Evolutionary conservation across 352 stramenopile genomes (phyloP), one percentile per base, ranked within the genome.

Genomic region (Globisporangium ultimum): DNA sequence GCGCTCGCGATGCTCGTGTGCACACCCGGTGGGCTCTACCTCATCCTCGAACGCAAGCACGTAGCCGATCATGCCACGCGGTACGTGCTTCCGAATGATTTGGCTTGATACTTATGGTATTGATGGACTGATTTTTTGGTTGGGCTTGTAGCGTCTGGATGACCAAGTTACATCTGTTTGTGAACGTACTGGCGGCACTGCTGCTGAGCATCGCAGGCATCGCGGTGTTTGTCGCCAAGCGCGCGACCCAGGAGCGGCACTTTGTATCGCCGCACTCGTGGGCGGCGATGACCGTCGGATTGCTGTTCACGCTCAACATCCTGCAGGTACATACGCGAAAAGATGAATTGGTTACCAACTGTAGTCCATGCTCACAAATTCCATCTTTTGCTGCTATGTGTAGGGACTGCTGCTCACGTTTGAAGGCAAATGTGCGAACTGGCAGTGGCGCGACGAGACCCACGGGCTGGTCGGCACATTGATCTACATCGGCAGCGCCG

Each of bases 361-460:
- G n/a, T 32, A 32, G 24, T 32, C 24, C 24, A 32, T 32, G 24
- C 24, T 32, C 24, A 32, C 5, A 5, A 32, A 2, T 32, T 32
- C 24, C 24, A 32, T 32, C n/a, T 2, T 32, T 32, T 18, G 17
- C 1, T 34, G 51, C 20, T n/a, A 32, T 34, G 6, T 13, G 6
- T 43, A 80, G 60, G 80, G 80, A 1, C 51, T 89, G 40, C 57
- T 89, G 55, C 64, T 89, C 42, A 89, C 80, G 49, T 84, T 78
- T 48, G 78, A 88, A 63, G 75, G 68, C 34, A 61, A 59, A 15
- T 60, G 64, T 13, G 18, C 68, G 15, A 87, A 88, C 42, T 89
- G 80, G 80, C 77, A 88, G 58, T 89, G 80, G 80, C 86, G 76
- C 55, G 80, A 90, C 47, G 80, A 88, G 58, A 90, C 78, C 13